Base-by-base conservation (phyloP, 225 moss, liverwort and hornwort species). In the Polytrichum formosum region DNA sequence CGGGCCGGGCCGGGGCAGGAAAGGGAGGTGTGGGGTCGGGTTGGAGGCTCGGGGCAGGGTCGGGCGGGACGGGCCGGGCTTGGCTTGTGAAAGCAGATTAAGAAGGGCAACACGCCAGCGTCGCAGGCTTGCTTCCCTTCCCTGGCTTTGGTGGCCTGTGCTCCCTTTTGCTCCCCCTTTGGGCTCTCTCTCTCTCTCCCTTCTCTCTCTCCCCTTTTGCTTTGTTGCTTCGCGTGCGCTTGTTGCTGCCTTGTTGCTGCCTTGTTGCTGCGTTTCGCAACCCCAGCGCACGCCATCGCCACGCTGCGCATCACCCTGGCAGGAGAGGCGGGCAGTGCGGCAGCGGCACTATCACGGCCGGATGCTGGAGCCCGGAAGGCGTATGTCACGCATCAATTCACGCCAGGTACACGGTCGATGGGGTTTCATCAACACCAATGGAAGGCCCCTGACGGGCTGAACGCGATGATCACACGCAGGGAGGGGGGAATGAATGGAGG, bases 321-420 rank as follows among this genome's bases (percentile, higher is more conserved):
- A 7, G 6, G 61, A 21, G 53, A 21, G 13, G 54, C 54, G 64
- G 55, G 25, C 27, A 19, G 16, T 55, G 60, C 37, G 28, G 29
- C 61, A 59, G 16, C 61, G 35, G 56, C 20, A 30, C 27, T 21
- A 23, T 61, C 29, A 63, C 61, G 61, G 70, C 58, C 74, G 54
- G 78, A 69, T 85, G 78, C 78, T 63, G 81, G 74, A 76, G 85
- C 68, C 25, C 72, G 65, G 60, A 62, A 79, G 65, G 77, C 82
- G 85, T 72, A 85, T 85, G 85, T 76, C 76, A 23, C 73, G 71
- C 72, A 64, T 80, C 77, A 73, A 85, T 82, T 85, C 70, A 30
- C 58, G 55, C 64, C 85, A 85, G 85, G 85, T 85, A 70, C 46
- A 46, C 46, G 46, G 46, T 13, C 13, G 46, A 13, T 46, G 46